Conservation (phyloP, 441 rosid genomes). For the Arabidopsis lyrata region DNA sequence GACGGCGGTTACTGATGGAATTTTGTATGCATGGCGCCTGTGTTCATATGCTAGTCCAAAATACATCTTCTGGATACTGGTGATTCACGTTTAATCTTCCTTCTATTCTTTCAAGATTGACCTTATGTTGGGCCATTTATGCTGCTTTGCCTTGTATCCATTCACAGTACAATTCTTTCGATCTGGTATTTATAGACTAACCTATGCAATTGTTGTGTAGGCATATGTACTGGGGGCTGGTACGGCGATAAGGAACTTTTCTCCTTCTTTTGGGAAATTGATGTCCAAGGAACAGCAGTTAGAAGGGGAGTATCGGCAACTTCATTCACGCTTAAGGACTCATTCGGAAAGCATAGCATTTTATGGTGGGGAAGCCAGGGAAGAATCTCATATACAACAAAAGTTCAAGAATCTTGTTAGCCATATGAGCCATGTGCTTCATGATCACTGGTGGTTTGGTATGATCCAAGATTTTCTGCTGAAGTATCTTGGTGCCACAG, state of each 20-base stretch:
- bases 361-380: conserved; percentile 95
- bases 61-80: conserved; percentile 96
- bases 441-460: conserved; percentile 99
- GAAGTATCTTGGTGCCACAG: conserved; percentile 99
- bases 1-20: conserved; percentile 89
- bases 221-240: conserved; percentile 98
- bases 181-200: conserved; percentile 32
- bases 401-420: conserved; percentile 79
- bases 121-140: conserved; percentile 9
- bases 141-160: conserved; percentile 9
- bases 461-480: conserved; percentile 98
- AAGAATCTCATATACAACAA: conserved; percentile 91
- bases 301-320: conserved; percentile 97
- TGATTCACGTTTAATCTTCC: conserved; percentile 49
- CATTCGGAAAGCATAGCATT: conserved; percentile 99
- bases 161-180: conserved; percentile 23
- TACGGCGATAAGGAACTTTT: conserved; percentile 80
- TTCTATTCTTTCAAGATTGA: conserved; percentile 19
- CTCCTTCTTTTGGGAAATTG: conserved; percentile 97
- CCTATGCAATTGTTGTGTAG: conserved; percentile 51
- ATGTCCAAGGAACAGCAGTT: conserved; percentile 96
- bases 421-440: conserved; percentile 84
- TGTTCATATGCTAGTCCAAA: conserved; percentile 99
- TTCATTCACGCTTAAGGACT: conserved; percentile 98
- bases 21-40: conserved; percentile 95